Evolutionary conservation across 1,139 yeast genomes (phyloP).

Genomic region (Kurtzmaniella quercitrusa): DNA sequence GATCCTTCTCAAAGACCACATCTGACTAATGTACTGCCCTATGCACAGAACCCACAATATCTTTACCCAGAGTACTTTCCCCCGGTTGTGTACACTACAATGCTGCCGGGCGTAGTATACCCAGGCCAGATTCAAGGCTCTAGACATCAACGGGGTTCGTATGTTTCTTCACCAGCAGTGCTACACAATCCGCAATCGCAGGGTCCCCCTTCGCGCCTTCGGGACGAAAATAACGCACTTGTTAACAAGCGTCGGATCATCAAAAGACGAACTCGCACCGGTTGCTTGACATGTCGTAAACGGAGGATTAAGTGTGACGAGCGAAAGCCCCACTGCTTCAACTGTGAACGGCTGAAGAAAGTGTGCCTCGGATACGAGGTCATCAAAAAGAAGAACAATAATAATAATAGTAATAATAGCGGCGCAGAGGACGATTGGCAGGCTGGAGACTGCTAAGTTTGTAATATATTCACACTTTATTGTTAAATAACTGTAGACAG

Average conservation of each 20-base stretch:
- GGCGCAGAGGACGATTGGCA: conserved; percentile 6
- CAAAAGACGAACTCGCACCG: conserved; percentile 62
- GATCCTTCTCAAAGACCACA: background rate
- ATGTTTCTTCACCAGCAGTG: conserved; percentile 1
- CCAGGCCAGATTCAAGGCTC: conserved; percentile 2
- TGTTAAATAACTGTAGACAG: background rate
- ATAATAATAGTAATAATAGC: conserved; percentile 5
- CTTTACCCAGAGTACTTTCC: conserved; percentile 7
- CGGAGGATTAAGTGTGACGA: conserved; percentile 75
- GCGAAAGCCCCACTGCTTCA: conserved; percentile 65
- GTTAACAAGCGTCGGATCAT: conserved; percentile 40
- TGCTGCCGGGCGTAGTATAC: conserved; percentile 6
- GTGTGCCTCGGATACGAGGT: conserved; percentile 65
- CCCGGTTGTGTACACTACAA: conserved; percentile 4
- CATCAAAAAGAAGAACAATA: conserved; percentile 11
- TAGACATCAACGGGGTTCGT: conserved; percentile 7
- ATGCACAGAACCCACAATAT: conserved; percentile 3
- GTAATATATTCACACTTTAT: background rate
- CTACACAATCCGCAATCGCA: conserved; percentile 2
- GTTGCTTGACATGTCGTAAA: conserved; percentile 70
- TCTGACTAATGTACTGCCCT: conserved; percentile 3
- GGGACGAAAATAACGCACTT: conserved; percentile 31
- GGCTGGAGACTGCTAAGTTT: conserved; percentile 2
- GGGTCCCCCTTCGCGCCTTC: conserved; percentile 9
- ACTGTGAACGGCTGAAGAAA: conserved; percentile 68